Percentiles rank a stretch among this genome's conserved stretches.
Conservation (phyloP, 345 rosid genomes). For the Eucalyptus dawsonii region DNA sequence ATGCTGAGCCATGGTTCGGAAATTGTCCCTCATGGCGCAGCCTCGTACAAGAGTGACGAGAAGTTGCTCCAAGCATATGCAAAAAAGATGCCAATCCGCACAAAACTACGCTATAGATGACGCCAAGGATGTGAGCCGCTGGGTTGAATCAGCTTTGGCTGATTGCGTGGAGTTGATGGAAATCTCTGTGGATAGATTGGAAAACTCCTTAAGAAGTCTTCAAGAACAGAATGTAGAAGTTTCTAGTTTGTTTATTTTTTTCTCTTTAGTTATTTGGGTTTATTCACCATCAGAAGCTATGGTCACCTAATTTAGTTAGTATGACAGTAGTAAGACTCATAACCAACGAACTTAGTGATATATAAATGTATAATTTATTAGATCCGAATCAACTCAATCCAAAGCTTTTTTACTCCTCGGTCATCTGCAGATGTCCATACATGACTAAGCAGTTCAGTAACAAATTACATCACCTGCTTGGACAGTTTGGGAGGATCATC, state of each 20-base stretch:
- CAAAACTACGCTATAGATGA: not conserved
- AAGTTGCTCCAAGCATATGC: slow-evolving; percentile 23
- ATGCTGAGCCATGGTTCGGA: slow-evolving; percentile 27
- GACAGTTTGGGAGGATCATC: slow-evolving; percentile 34
- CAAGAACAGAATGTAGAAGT: no score
- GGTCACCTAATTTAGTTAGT: no score
- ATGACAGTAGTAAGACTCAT: no score
- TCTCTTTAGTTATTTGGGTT: no score
- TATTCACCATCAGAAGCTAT: no score
- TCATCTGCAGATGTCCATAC: not conserved
- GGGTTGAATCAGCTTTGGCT: slow-evolving; percentile 9
- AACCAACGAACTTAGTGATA: not conserved
- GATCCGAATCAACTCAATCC: slow-evolving; percentile 1
- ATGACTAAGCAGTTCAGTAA: not conserved
- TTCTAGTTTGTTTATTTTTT: no score
- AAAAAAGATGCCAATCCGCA: slow-evolving; percentile 4
- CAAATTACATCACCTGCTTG: slow-evolving; percentile 47
- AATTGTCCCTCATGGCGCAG: slow-evolving; percentile 1
- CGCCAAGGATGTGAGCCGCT: not conserved
- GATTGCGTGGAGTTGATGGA: slow-evolving; percentile 60
- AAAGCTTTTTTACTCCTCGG: not conserved
- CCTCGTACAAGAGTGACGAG: slow-evolving; percentile 1
- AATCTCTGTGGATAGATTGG: slow-evolving; percentile 7
- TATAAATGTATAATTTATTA: not conserved
- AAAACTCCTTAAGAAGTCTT: no score